Conservation (phyloP, 148 eudicot species). For the Fallopia convolvulus region DNA sequence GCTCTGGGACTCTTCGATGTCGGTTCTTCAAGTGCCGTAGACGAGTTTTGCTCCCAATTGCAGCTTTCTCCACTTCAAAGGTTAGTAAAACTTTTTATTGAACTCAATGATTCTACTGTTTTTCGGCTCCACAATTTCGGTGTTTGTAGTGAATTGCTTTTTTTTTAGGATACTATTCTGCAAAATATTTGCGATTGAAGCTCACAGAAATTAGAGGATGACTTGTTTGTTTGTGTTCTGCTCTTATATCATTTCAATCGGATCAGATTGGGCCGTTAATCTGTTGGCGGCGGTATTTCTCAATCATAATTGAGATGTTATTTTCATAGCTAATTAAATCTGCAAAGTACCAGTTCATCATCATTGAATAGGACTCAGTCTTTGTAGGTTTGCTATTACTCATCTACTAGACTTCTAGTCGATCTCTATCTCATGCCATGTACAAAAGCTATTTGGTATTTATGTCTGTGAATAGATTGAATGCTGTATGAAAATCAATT, state of each 20-base stretch:
- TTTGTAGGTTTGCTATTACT: too few relatives aligned
- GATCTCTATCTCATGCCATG: background rate
- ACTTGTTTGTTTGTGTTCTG: too few relatives aligned
- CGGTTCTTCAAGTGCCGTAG: conserved; percentile 27
- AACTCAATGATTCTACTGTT: background rate
- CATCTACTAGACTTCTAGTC: too few relatives aligned
- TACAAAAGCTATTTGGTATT: background rate
- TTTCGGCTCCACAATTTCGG: background rate
- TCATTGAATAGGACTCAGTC: too few relatives aligned
- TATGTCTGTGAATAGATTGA: background rate
- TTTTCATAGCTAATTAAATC: too few relatives aligned
- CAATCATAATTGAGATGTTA: background rate
- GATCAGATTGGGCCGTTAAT: too few relatives aligned
- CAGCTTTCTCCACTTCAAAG: conserved; percentile 44
- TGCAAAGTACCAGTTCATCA: too few relatives aligned
- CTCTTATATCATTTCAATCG: too few relatives aligned
- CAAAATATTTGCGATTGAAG: too few relatives aligned
- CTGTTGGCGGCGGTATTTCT: too few relatives aligned
- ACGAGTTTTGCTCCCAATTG: conserved; percentile 44
- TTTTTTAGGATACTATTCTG: too few relatives aligned
- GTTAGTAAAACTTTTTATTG: conserved; percentile 13
- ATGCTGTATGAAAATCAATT: background rate
- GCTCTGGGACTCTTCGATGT: conserved; percentile 57
- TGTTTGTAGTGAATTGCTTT: background rate
- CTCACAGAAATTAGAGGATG: too few relatives aligned